Conservation (phyloP, 176 grass and related monocot genomes). For the Puya raimondii region DNA sequence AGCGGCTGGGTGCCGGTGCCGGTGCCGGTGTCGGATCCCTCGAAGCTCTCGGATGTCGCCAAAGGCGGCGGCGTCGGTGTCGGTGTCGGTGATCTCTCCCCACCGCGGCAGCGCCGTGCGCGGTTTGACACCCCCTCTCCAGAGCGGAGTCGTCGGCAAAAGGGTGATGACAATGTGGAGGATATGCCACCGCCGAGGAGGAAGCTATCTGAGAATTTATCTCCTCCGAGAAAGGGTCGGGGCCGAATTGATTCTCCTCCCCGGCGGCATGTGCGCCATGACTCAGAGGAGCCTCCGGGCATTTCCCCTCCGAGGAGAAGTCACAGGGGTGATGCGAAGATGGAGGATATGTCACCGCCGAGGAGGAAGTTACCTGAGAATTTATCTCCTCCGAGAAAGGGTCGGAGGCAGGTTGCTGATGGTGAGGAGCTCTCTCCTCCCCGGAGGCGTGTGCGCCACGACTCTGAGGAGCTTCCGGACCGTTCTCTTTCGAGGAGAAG, state of each 20-base stretch:
- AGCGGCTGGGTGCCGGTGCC: slow-evolving; percentile 65
- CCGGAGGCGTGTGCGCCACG: slow-evolving; percentile 18
- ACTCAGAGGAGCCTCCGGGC: neutral
- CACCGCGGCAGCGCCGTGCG: slow-evolving; percentile 17
- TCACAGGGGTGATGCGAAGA: slow-evolving; percentile 1
- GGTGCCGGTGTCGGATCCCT: slow-evolving; percentile 29
- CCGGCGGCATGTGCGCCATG: neutral
- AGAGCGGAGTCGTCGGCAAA: slow-evolving; percentile 7
- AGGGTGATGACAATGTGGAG: too few species aligned
- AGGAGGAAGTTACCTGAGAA: slow-evolving; percentile 17
- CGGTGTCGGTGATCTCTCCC: slow-evolving; percentile 12
- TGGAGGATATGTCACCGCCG: slow-evolving; percentile 37
- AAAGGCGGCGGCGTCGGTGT: neutral
- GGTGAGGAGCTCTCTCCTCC: slow-evolving; percentile 21
- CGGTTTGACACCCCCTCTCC: slow-evolving; percentile 31
- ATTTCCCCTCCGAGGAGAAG: neutral
- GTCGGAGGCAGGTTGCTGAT: slow-evolving; percentile 14
- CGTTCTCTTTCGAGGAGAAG: slow-evolving; percentile 12
- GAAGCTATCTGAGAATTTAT: slow-evolving; percentile 7
- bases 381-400: slow-evolving; percentile 19
- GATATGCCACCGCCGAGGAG: too few species aligned
- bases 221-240: slow-evolving; percentile 30
- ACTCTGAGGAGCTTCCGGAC: slow-evolving; percentile 22
- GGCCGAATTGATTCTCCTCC: slow-evolving; percentile 27
- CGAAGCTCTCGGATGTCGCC: neutral